These are phyloP conservation scores for Boletus subparvulus DNA, from an alignment of 768 basidiomycete genomes.

Conservation along the genomic window DNA sequence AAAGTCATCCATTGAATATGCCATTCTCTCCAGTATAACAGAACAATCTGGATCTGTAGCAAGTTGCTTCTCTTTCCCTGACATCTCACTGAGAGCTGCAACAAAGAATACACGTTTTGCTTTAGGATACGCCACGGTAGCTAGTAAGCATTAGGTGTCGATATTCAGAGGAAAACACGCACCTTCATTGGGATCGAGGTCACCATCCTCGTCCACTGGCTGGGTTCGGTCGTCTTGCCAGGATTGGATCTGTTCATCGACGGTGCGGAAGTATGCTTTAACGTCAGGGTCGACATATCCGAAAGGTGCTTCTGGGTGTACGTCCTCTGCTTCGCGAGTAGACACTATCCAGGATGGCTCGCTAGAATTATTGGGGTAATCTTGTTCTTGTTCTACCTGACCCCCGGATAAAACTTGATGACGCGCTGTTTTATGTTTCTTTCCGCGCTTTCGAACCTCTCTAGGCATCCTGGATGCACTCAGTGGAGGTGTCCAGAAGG, in stretches of 20 bases:
- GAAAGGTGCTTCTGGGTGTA: constrained; percentile 74
- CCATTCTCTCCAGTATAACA: constrained; percentile 83
- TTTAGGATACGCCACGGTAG: constrained; percentile 26
- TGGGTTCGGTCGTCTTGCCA: constrained; percentile 63
- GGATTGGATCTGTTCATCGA: constrained; percentile 82
- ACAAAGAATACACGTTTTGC: constrained; percentile 77
- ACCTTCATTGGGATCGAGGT: constrained; percentile 73
- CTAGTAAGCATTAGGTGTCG: not conserved
- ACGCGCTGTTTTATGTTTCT: constrained; percentile 61
- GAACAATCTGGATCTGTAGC: constrained; percentile 95
- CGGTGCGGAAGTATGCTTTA: constrained; percentile 89
- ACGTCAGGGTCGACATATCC: constrained; percentile 87
- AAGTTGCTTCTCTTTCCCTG: constrained; percentile 83
- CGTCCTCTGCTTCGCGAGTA: constrained; percentile 37
- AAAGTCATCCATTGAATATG: constrained; percentile 95
- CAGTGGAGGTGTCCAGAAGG: too few relatives aligned
- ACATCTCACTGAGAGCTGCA: constrained; percentile 83
- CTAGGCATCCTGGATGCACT: constrained; percentile 54
- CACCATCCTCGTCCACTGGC: constrained; percentile 45
- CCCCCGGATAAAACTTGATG: constrained; percentile 16
- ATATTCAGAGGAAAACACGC: constrained; percentile 17
- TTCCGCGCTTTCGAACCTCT: constrained; percentile 74
- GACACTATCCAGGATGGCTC: constrained; percentile 74
- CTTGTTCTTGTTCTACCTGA: not conserved
- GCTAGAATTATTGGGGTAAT: constrained; percentile 20